Base-by-base conservation (phyloP, 352 stramenopile genomes). In the Pythium biforme region DNA sequence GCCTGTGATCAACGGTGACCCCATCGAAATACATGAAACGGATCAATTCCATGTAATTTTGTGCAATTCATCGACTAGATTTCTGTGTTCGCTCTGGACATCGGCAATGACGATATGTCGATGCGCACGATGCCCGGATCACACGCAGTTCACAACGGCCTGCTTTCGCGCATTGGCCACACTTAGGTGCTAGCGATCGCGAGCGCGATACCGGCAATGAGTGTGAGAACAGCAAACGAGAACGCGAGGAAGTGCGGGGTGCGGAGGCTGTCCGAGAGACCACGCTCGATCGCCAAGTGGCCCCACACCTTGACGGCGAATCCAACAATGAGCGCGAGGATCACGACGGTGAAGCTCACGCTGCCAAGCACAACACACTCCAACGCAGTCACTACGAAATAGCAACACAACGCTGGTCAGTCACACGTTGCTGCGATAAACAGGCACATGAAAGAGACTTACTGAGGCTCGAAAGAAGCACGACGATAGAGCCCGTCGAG, bases 291-390 rank as follows among this genome's bases (percentile, higher is more conserved):
- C 17, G 53, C 47, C 5, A 64, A 19, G 48, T 69, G 39, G 48
- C 62, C 55, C 46, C 37, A 69, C 23, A 40, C 40, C 49, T 69
- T 69, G 37, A 58, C 43, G 29, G 41, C 49, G 41, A 59, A 57
- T 22, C 45, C 55, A 1, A 63, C 11, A 12, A 55, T 15, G 11
- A 69, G 29, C 27, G 59, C 62, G 29, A 69, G 25, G 14, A 69
- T 19, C 37, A 58, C 25, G 31, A 69, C 40, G 15, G 62, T 64
- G 48, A 59, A 55, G 49, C 52, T 63, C 27, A 64, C 55, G 14
- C 33, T 48, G 12, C 55, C 62, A 7, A 45, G 25, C 22, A 60
- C 48, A 14, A 69, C 22, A n/a, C 55, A 57, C 31, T 69, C 62
- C 15, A 69, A 17, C 1, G 62, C 55, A 27, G 31, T 40, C 26